Conservation (phyloP, 495 filamentous ascomycete species). For the Jackrogersella minutella region DNA sequence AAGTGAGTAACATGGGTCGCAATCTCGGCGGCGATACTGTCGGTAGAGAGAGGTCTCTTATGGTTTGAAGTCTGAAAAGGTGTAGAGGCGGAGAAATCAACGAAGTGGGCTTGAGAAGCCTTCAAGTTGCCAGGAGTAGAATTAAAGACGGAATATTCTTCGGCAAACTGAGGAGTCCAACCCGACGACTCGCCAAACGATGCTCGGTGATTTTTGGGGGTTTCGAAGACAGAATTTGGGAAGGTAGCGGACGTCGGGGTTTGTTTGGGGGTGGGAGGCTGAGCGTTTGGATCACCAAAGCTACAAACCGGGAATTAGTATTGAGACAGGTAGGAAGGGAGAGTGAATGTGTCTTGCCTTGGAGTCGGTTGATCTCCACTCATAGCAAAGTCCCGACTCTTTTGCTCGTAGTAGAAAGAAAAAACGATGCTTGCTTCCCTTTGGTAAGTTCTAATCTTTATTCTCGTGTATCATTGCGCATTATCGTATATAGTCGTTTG, state of each 20-base stretch:
- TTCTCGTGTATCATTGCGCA: conserved; percentile 38
- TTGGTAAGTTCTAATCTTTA: conserved; percentile 14
- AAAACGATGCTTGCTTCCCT: conserved; percentile 20
- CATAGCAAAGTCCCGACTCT: conserved; percentile 67
- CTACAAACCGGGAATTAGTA: conserved; percentile 56
- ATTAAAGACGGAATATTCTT: conserved; percentile 67
- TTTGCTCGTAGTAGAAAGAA: not conserved
- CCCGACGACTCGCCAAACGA: conserved; percentile 58
- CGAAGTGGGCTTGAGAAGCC: conserved; percentile 50
- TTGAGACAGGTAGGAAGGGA: conserved; percentile 34
- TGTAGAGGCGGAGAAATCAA: conserved; percentile 48
- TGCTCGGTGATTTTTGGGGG: conserved; percentile 63
- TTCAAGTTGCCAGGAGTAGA: conserved; percentile 61
- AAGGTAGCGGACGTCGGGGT: conserved; percentile 73
- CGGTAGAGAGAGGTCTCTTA: conserved; percentile 53
- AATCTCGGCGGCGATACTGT: conserved; percentile 54
- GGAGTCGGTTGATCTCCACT: conserved; percentile 77
- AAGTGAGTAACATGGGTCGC: conserved; percentile 66
- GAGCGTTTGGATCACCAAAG: conserved; percentile 80
- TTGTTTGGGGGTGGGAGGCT: conserved; percentile 78
- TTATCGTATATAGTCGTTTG: conserved; percentile 31
- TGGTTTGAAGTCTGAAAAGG: conserved; percentile 46
- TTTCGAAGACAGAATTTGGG: conserved; percentile 70
- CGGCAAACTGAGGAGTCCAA: conserved; percentile 65
- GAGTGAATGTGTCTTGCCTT: conserved; percentile 64